Evolutionary conservation across 1,284 basidiomycete species (phyloP), one percentile per base, ranked within the genome.

Genomic region (Waitea zeae): DNA sequence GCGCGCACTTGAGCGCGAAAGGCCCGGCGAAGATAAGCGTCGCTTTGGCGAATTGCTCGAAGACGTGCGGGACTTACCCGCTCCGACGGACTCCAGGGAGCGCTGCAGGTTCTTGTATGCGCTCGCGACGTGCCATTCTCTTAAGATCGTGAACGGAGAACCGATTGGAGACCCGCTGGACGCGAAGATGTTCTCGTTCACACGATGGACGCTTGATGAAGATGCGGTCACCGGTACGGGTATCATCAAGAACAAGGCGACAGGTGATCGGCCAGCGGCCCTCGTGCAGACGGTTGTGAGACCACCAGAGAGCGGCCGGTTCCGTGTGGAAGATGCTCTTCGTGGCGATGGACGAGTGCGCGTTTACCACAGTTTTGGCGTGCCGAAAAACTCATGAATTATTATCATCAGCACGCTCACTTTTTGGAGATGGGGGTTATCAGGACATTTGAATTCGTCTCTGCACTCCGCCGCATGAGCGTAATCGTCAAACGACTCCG

Each of bases 181-280:
- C 50, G 76, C 87, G 43, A 97, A 90, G 56, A 93, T 93, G 88
- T 98, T 98, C 50, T 81, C 83, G 45, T 98, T 93, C 50, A 97
- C 95, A 2, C 73, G 74, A 39, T 98, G 95, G 95, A 86, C 78
- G 3, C 59, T 99, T 31, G 95, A 99, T 51, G 95, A 98, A 58
- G 93, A 87, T 15, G 63, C 76, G 40, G 53, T 77, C 12, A 15
- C 29, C 6, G 75, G 73, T 2, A 76, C 68, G 1, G 78, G 70
- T 1, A 66, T 70, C 18, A 75, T 81, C 43, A 81, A 77, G 50
- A 70, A 64, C 26, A 71, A 70, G 38, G 54, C 62, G 34, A 64
- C 71, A 12, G 59, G 67, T 5, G 69, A 76, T 2, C 70, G 92
- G 32, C 84, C 90, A 13, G 72, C 90, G 17, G 81, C 92, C 2